phyloP scores from a whole-genome alignment of 2,329 filamentous ascomycete species.

The Cryoendolithus antarcticus region DNA sequence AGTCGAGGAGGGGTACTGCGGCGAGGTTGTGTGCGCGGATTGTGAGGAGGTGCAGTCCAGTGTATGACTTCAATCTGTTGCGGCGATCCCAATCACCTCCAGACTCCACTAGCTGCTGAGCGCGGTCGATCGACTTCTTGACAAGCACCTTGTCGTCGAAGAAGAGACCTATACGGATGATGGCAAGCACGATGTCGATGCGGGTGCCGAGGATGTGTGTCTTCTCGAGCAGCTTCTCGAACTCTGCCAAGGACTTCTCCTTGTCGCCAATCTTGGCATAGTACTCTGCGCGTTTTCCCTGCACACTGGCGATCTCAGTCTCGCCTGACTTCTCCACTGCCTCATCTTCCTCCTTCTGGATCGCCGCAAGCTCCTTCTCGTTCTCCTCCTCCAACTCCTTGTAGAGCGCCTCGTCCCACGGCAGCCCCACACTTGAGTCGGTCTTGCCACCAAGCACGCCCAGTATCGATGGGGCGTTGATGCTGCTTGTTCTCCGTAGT shows the following conservation, averaged over 20 bases:
- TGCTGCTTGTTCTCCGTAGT: slow-evolving; percentile 30
- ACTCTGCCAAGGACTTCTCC: slow-evolving; percentile 87
- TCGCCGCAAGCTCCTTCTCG: slow-evolving; percentile 44
- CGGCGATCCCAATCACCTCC: slow-evolving; percentile 97
- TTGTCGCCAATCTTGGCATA: slow-evolving; percentile 95
- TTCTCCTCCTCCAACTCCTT: slow-evolving; percentile 80
- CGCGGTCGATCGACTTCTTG: slow-evolving; percentile 86
- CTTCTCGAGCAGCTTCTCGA: slow-evolving; percentile 90
- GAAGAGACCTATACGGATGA: slow-evolving; percentile 91
- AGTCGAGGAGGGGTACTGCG: slow-evolving; percentile 88
- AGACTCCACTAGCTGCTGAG: slow-evolving; percentile 78
- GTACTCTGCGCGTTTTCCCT: slow-evolving; percentile 91
- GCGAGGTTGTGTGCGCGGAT: slow-evolving; percentile 81
- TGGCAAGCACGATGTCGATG: slow-evolving; percentile 91
- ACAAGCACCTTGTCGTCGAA: slow-evolving; percentile 87
- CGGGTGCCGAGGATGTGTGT: slow-evolving; percentile 94
- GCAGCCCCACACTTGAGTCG: slow-evolving; percentile 50
- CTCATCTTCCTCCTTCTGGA: slow-evolving; percentile 67
- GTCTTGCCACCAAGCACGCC: slow-evolving; percentile 30
- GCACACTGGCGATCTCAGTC: slow-evolving; percentile 82
- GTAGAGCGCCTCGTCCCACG: slow-evolving; percentile 88
- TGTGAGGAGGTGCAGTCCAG: slow-evolving; percentile 84
- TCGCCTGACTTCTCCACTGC: slow-evolving; percentile 93
- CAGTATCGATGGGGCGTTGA: slow-evolving; percentile 45
- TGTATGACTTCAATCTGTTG: slow-evolving; percentile 97